Evolutionary conservation across 805 yeast species (phyloP).

Genomic region (Candida boidinii): DNA sequence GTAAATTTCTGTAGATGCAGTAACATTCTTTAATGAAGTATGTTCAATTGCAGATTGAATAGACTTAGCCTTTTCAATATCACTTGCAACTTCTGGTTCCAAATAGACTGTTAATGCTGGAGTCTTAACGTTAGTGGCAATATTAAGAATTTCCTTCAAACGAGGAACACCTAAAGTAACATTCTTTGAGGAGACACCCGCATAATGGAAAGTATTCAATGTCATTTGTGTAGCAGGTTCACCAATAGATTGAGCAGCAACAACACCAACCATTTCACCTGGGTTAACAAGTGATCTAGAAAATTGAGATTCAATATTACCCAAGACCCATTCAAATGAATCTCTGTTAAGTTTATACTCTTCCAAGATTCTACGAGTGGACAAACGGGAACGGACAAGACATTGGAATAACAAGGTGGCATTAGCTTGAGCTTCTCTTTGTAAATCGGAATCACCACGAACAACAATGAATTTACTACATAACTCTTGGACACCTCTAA

Average conservation of each 20-base stretch:
- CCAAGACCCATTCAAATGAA: conserved; percentile 94
- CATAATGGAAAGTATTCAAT: conserved; percentile 93
- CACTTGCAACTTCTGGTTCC: conserved; percentile 69
- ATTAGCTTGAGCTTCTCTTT: conserved; percentile 82
- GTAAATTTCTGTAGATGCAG: conserved; percentile 94
- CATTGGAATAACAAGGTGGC: conserved; percentile 89
- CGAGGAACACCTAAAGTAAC: conserved; percentile 97
- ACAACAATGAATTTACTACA: conserved; percentile 63
- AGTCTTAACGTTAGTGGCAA: conserved; percentile 97
- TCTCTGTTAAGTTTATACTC: conserved; percentile 78
- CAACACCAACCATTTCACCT: conserved; percentile 97
- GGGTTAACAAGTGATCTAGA: conserved; percentile 88
- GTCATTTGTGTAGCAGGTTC: conserved; percentile 99
- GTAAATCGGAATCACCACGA: conserved; percentile 70
- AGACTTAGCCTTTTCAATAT: conserved; percentile 89
- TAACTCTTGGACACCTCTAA: conserved; percentile 60
- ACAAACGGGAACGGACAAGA: conserved; percentile 84
- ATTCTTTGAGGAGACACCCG: conserved; percentile 95
- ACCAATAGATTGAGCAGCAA: conserved; percentile 97
- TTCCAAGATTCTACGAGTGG: conserved; percentile 83
- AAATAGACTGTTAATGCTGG: conserved; percentile 97
- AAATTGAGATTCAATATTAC: conserved; percentile 91
- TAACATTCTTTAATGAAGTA: conserved; percentile 87
- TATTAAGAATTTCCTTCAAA: conserved; percentile 94
- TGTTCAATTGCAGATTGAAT: conserved; percentile 97